Evolutionary conservation across 2,329 filamentous ascomycete genomes (phyloP), one percentile per base, ranked within the genome.

Genomic region (Falciphora oryzae): DNA sequence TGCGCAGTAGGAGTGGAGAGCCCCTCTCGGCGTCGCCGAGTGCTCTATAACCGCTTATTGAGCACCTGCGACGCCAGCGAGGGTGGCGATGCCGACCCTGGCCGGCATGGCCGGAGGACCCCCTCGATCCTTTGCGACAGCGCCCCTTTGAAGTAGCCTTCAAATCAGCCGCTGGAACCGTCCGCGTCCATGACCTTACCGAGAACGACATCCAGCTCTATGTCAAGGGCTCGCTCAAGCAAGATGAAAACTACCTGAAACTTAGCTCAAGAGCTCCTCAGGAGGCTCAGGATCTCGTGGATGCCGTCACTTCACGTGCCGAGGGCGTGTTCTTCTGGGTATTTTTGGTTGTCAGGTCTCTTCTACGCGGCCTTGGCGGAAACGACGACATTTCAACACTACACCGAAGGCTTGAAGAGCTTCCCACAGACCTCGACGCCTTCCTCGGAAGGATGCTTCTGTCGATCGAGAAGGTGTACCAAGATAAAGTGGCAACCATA

Each of bases 101-200:
- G n/a, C n/a, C n/a, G n/a, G n/a, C n/a, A n/a, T n/a, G n/a, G n/a
- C n/a, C n/a, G n/a, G n/a, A n/a, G n/a, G n/a, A n/a, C n/a, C n/a
- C n/a, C n/a, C n/a, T n/a, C n/a, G n/a, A n/a, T n/a, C n/a, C n/a
- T n/a, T n/a, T n/a, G n/a, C n/a, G n/a, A n/a, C n/a, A 8, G 69
- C 63, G n/a, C n/a, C n/a, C n/a, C 4, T 73, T 71, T 38, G 61
- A 68, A 16, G 62, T 67, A 1, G 63, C 63, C 0, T 71, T 72
- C 56, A 53, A 58, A 0, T 10, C 57, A 0, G n/a, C 61, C 1
- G 65, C 67, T 22, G 31, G 58, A 0, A 63, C 59, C 4, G 44
- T 71, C 5, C 32, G 35, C 7, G 35, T 71, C 11, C 65, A 71
- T 10, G 64, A 69, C 11, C 29, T 69, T 13, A 71, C 66, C 2